Evolutionary conservation across 2,329 filamentous ascomycete genomes (phyloP).

Genomic region (Aplosporella prunicola): DNA sequence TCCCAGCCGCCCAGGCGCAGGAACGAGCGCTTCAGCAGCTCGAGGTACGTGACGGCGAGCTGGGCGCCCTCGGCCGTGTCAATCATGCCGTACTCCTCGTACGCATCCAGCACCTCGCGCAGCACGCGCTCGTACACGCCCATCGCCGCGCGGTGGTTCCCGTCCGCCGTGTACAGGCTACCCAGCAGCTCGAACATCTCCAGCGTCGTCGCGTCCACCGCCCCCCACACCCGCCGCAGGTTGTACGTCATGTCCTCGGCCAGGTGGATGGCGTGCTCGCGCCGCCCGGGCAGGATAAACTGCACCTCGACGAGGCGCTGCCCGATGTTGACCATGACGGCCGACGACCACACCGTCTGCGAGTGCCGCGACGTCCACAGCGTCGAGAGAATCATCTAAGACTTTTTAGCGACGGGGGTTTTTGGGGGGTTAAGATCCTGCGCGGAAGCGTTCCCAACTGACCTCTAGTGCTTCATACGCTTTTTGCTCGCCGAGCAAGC

Average conservation of each 20-base stretch:
- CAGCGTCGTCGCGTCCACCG: slow-evolving; percentile 37
- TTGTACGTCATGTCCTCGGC: slow-evolving; percentile 49
- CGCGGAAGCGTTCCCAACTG: too few species aligned
- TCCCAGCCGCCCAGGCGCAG: slow-evolving; percentile 36
- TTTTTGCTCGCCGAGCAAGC: slow-evolving; percentile 34
- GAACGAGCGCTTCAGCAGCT: slow-evolving; percentile 28
- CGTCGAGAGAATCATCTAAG: slow-evolving; percentile 23
- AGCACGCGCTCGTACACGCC: slow-evolving; percentile 22
- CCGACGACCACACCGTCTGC: slow-evolving; percentile 21
- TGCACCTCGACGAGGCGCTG: slow-evolving; percentile 43
- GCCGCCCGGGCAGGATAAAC: slow-evolving; percentile 32
- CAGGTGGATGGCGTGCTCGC: slow-evolving; percentile 31
- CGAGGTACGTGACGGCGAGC: slow-evolving; percentile 25
- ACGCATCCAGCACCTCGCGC: slow-evolving; percentile 21
- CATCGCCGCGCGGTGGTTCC: slow-evolving; percentile 25
- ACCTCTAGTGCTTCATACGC: slow-evolving; percentile 34
- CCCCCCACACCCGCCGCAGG: slow-evolving; percentile 43
- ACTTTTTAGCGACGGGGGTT: background rate
- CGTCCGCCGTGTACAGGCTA: slow-evolving; percentile 36
- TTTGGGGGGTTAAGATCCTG: background rate
- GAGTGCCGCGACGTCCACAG: slow-evolving; percentile 27
- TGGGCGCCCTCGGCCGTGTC: slow-evolving; percentile 14
- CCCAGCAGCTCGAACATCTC: slow-evolving; percentile 42
- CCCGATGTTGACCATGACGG: slow-evolving; percentile 41
- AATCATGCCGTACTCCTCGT: slow-evolving; percentile 13